Evolutionary conservation across 1,284 basidiomycete genomes (phyloP).

Genomic region (Heliocybe sulcata): DNA sequence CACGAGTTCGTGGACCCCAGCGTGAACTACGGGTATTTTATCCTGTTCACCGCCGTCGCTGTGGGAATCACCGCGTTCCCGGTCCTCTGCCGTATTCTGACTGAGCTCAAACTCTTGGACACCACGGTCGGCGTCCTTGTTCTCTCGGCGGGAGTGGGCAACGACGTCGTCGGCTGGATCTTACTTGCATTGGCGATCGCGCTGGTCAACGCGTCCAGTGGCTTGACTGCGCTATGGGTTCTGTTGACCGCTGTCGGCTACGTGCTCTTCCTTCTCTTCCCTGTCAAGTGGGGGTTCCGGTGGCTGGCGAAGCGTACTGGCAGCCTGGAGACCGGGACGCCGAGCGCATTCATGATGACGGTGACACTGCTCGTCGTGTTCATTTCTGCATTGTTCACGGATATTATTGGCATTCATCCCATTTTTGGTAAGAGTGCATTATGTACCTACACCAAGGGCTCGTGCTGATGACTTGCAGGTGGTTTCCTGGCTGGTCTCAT

Average conservation of each 20-base stretch:
- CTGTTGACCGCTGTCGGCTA: constrained; percentile 51
- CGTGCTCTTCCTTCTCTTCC: constrained; percentile 55
- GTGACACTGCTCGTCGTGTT: constrained; percentile 74
- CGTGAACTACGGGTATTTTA: constrained; percentile 58
- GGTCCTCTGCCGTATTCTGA: constrained; percentile 60
- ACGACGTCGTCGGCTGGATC: constrained; percentile 53
- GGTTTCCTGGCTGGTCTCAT: constrained; percentile 87
- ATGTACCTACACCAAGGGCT: background rate
- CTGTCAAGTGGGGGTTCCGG: constrained; percentile 55
- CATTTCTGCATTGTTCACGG: constrained; percentile 79
- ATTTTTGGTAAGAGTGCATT: constrained; percentile 42
- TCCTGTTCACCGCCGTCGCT: constrained; percentile 64
- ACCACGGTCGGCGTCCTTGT: constrained; percentile 63
- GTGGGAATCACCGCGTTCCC: constrained; percentile 60
- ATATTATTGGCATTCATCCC: constrained; percentile 75
- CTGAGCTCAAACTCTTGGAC: constrained; percentile 37
- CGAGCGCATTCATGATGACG: constrained; percentile 75
- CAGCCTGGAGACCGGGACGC: constrained; percentile 65
- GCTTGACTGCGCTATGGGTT: constrained; percentile 55
- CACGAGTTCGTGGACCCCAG: constrained; percentile 44
- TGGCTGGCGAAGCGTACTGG: constrained; percentile 69
- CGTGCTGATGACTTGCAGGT: constrained; percentile 28
- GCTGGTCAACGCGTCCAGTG: constrained; percentile 50
- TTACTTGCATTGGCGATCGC: constrained; percentile 52
- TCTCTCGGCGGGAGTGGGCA: constrained; percentile 66